Percentiles rank a stretch among this genome's conserved stretches.
Evolutionary conservation across 1,284 basidiomycete genomes (phyloP).

Genomic region (Ceratorhiza oryzae-sativae): DNA sequence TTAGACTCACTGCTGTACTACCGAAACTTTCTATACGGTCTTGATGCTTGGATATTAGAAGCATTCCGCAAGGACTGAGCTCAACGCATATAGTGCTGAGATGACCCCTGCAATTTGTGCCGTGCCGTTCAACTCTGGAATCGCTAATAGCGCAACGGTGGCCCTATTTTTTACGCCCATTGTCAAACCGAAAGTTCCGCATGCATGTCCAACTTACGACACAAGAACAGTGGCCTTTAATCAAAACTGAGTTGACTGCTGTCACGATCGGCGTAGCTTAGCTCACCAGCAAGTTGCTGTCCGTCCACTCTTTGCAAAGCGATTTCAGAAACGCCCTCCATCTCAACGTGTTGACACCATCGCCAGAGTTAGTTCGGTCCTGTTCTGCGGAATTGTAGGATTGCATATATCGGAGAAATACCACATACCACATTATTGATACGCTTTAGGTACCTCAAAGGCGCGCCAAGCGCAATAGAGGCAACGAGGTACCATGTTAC

Average conservation of each 20-base stretch:
- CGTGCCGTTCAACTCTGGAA: neutral
- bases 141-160: conserved; percentile 2
- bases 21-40: conserved; percentile 10
- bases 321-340: conserved; percentile 18
- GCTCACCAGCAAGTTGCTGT: conserved; percentile 5
- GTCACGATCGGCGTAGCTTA: too few relatives aligned
- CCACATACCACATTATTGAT: conserved; percentile 15
- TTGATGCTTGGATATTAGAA: conserved; percentile 12
- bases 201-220: neutral
- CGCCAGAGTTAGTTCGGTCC: conserved; percentile 1
- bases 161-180: neutral
- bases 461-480: neutral
- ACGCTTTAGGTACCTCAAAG: neutral
- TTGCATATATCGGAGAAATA: too few relatives aligned
- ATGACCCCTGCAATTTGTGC: neutral
- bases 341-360: conserved; percentile 10
- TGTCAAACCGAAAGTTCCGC: neutral
- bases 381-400: neutral
- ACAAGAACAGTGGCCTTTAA: conserved; percentile 7
- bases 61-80: conserved; percentile 14
- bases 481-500: neutral
- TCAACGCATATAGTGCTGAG: neutral
- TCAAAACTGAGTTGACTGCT: neutral
- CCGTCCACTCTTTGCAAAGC: conserved; percentile 12
- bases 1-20: neutral